Evolutionary conservation across 345 rosid species (phyloP).

Genomic region (Syzygium oleosum): DNA sequence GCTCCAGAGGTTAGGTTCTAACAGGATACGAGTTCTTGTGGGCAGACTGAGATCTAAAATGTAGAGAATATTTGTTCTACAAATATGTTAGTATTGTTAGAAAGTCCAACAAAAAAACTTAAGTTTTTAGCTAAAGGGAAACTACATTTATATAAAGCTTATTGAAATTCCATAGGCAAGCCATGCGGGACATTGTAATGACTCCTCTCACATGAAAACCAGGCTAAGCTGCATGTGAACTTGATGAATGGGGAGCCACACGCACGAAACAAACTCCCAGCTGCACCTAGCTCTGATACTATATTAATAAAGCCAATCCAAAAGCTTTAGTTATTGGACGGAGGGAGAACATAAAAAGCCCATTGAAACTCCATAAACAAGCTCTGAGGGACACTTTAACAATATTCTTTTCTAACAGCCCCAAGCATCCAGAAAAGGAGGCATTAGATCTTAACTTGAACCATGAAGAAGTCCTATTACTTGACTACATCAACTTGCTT

Average conservation of each 20-base stretch:
- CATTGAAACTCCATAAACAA: not conserved
- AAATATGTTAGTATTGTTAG: not conserved
- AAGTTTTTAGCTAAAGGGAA: not conserved
- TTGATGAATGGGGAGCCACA: not conserved
- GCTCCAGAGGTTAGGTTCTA: not conserved
- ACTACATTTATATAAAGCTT: not conserved
- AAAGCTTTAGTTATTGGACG: not conserved
- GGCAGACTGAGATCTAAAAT: not conserved
- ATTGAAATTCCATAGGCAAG: not conserved
- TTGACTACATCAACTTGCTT: not conserved
- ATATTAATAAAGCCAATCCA: not conserved
- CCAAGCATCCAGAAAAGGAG: not conserved
- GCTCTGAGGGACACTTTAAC: not conserved
- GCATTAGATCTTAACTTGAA: not conserved
- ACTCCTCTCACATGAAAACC: not conserved
- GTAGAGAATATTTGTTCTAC: not conserved
- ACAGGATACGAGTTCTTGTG: not conserved
- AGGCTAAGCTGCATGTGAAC: not conserved
- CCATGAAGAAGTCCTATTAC: not conserved
- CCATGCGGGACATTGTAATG: not conserved
- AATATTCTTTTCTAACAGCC: not conserved
- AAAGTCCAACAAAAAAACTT: not conserved
- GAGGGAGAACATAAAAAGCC: not conserved
- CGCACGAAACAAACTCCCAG: not conserved
- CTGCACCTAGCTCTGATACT: not conserved